Conservation (phyloP, 2,329 filamentous ascomycete genomes). For the Sclerotinia borealis region DNA sequence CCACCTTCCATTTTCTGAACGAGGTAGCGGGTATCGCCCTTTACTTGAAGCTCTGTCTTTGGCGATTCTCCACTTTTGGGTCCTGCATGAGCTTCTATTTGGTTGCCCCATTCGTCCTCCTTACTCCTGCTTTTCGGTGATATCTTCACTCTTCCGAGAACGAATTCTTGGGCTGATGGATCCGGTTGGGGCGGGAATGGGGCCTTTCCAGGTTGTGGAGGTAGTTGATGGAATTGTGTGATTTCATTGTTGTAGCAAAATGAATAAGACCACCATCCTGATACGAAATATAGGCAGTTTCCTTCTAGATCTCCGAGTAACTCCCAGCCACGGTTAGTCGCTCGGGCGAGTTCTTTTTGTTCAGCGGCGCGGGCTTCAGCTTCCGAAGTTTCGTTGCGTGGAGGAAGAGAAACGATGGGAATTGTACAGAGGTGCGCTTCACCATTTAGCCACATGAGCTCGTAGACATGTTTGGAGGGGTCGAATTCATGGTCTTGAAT, state of each 20-base stretch:
- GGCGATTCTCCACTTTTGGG: slow-evolving; percentile 27
- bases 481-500: slow-evolving; percentile 21
- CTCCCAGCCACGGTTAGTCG: slow-evolving; percentile 62
- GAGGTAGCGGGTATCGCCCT: slow-evolving; percentile 61
- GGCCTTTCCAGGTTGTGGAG: slow-evolving; percentile 53
- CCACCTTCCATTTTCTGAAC: slow-evolving; percentile 62
- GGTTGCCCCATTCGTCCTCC: slow-evolving; percentile 32
- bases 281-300: slow-evolving; percentile 64
- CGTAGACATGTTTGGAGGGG: slow-evolving; percentile 39
- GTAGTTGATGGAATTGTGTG: slow-evolving; percentile 66
- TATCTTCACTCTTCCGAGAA: slow-evolving; percentile 51
- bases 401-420: slow-evolving; percentile 46
- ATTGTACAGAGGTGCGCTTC: slow-evolving; percentile 61
- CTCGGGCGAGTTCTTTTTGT: slow-evolving; percentile 60
- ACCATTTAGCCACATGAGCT: slow-evolving; percentile 53
- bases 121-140: slow-evolving; percentile 28
- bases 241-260: slow-evolving; percentile 68
- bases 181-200: slow-evolving; percentile 62
- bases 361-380: slow-evolving; percentile 50
- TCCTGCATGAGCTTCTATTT: slow-evolving; percentile 24
- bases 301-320: slow-evolving; percentile 61
- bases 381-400: slow-evolving; percentile 43
- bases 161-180: slow-evolving; percentile 53
- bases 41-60: slow-evolving; percentile 52
- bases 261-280: slow-evolving; percentile 71